These are phyloP conservation scores for Vitis cinerea DNA, from an alignment of 164 flowering plant species.

Conservation along the genomic window DNA sequence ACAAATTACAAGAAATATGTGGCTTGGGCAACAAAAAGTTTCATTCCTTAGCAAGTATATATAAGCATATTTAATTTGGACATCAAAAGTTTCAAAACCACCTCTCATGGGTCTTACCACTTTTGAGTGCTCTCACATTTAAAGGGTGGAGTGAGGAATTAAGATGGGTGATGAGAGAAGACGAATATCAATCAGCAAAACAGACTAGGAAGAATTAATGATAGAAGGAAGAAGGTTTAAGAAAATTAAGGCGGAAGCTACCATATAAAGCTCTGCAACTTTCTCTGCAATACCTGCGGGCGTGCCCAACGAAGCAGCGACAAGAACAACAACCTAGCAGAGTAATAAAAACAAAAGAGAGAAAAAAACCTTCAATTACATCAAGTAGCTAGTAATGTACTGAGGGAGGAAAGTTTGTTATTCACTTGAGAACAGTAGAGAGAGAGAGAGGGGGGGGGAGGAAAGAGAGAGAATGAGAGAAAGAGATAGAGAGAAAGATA, in stretches of 20 bases:
- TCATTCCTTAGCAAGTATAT: too few species aligned
- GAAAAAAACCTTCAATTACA: constrained; percentile 13
- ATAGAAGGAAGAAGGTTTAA: neutral
- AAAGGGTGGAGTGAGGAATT: too few species aligned
- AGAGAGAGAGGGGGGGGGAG: neutral
- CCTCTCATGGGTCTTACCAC: too few species aligned
- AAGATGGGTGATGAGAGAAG: too few species aligned
- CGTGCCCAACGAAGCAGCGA: constrained; percentile 50
- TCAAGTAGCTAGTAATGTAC: constrained; percentile 9
- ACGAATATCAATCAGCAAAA: too few species aligned
- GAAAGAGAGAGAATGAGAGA: too few species aligned
- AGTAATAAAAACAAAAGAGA: constrained; percentile 17
- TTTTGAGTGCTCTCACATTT: too few species aligned
- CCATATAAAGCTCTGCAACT: constrained; percentile 36
- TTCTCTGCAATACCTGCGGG: constrained; percentile 34
- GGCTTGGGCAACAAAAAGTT: too few species aligned
- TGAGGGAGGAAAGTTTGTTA: constrained; percentile 16
- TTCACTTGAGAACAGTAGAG: neutral
- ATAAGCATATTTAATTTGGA: too few species aligned
- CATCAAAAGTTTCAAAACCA: too few species aligned
- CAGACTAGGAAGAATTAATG: neutral
- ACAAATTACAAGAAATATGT: too few species aligned
- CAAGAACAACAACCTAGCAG: constrained; percentile 46
- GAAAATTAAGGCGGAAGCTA: neutral
- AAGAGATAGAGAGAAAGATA: neutral